Base-by-base conservation (phyloP, 2,329 filamentous ascomycete species). In the Ascosphaera apis region DNA sequence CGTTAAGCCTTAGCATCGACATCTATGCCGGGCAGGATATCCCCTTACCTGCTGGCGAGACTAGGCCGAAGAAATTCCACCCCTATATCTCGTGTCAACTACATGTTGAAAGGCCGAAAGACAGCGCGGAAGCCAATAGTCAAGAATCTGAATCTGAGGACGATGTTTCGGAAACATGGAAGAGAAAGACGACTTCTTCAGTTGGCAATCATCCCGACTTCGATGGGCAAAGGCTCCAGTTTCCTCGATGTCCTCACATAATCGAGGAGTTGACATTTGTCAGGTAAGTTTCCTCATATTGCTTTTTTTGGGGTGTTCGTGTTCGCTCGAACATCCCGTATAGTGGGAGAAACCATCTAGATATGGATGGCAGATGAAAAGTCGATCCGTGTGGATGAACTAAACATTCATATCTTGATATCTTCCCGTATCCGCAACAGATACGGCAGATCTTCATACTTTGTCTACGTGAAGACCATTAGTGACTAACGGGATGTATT, bases 21-120 rank as follows among this genome's bases (percentile, higher is more conserved):
- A 56, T 92, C 17, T 65, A 82, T 39, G 80, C 79, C 4, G 84
- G 72, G 1, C 80, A 91, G 50, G 65, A 77, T 39, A 66, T 91
- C 27, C 75, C 79, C 0, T 56, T 88, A 0, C 67, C 79, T 19
- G 52, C 58, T 2, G 61, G 61, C 19, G 64, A 66, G 41, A 57
- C 60, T 19, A 60, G 62, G 15, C 56, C 61, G 15, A 66, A 63
- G 41, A 60, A 66, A 15, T 78, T 88, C 41, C 69, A 72, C 28
- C 81, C 81, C 1, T 69, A 78, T 40, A 67, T 92, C 46, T 82
- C 76, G 50, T 76, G 75, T 42, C 77, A 88, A 50, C 56, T 93
- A 37, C 81, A 91, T 52, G 70, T 84, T 12, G 82, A 88, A 48
- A 77, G 62, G 38, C 58, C 57, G n/a, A 60, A 63, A 36, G 62